phyloP scores from a whole-genome alignment of 495 filamentous ascomycete genomes.

The Penicillium goetzii region DNA sequence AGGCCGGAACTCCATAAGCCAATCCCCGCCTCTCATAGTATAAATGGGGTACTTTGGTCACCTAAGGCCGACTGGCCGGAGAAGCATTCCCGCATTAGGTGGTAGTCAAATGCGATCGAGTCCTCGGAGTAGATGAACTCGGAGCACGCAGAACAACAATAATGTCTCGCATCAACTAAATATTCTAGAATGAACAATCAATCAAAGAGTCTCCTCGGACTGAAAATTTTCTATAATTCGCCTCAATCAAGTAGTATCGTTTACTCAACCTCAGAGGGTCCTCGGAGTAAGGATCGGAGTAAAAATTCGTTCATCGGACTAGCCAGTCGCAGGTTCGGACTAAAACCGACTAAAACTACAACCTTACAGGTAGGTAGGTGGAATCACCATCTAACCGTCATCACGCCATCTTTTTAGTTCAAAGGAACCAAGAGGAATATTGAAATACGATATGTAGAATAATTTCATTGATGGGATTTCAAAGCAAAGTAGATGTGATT shows the following conservation, averaged over 20 bases:
- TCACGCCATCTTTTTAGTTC: slow-evolving; percentile 12
- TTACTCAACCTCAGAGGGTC: slow-evolving; percentile 4
- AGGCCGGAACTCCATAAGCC: background rate
- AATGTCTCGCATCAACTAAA: background rate
- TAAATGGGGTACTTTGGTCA: background rate
- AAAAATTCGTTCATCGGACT: slow-evolving; percentile 6
- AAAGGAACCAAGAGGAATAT: background rate
- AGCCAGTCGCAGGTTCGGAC: background rate
- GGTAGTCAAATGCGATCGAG: background rate
- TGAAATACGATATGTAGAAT: background rate
- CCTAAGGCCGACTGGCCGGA: background rate
- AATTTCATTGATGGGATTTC: slow-evolving; percentile 7
- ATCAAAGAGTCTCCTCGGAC: background rate
- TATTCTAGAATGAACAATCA: background rate
- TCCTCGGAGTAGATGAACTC: background rate
- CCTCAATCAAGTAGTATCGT: slow-evolving; percentile 18
- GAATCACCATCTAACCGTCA: background rate
- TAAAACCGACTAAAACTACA: background rate
- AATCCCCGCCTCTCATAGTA: background rate
- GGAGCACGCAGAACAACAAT: background rate
- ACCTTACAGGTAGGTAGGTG: no score
- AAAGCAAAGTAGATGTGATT: slow-evolving; percentile 1
- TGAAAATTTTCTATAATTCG: slow-evolving; percentile 8
- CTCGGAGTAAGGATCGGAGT: slow-evolving; percentile 18
- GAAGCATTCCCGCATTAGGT: background rate